Evolutionary conservation across 179 eudicot genomes (phyloP).

Genomic region (Beta corolliflora): DNA sequence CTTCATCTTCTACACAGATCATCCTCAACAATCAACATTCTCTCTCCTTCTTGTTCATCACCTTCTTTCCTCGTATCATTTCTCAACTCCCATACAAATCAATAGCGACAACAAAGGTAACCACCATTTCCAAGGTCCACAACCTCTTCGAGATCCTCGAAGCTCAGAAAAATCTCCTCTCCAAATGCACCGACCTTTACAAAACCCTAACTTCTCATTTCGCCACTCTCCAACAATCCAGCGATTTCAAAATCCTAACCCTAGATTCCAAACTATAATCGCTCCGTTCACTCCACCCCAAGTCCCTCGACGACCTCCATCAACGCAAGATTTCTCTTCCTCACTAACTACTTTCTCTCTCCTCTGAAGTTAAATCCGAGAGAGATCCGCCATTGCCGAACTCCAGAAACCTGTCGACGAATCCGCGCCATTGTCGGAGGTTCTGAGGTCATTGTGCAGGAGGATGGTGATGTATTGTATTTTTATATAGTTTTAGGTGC

Average conservation of each 20-base stretch:
- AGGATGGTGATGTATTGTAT: too few species aligned
- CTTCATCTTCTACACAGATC: background rate
- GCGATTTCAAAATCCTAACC: conserved; percentile 26
- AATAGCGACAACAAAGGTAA: conserved; percentile 31
- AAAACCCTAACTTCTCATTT: conserved; percentile 51
- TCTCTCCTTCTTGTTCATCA: too few species aligned
- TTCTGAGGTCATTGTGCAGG: conserved; percentile 39
- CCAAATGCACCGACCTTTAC: conserved; percentile 40
- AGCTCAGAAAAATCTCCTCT: conserved; percentile 37
- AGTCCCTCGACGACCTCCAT: conserved; percentile 30
- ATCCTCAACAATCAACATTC: too few species aligned
- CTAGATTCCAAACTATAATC: conserved; percentile 43
- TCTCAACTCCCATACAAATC: background rate
- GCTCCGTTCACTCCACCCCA: conserved; percentile 28
- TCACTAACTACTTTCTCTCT: conserved; percentile 24
- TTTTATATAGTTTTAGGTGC: too few species aligned
- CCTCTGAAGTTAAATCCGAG: conserved; percentile 31
- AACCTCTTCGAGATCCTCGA: conserved; percentile 48
- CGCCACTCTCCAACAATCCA: conserved; percentile 34
- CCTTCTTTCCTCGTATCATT: too few species aligned
- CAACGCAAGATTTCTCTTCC: conserved; percentile 44
- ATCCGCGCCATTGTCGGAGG: conserved; percentile 12
- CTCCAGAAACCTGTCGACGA: conserved; percentile 16
- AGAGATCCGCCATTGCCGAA: conserved; percentile 37
- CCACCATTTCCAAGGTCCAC: conserved; percentile 24